Evolutionary conservation across 257 asterid genomes (phyloP), one percentile per base, ranked within the genome.

Genomic region (Lantana camara): DNA sequence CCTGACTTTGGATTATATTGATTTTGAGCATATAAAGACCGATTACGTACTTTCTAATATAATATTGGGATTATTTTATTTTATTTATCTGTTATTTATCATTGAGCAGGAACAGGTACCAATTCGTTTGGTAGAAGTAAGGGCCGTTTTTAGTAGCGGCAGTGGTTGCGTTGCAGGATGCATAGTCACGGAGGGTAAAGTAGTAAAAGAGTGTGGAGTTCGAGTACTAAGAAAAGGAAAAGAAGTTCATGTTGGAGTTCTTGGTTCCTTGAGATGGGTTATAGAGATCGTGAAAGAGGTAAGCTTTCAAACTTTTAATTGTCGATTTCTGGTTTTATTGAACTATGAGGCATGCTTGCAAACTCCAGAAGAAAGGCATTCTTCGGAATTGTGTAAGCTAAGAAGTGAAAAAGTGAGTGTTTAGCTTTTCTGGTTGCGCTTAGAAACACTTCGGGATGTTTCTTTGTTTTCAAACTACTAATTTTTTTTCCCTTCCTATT

Each of bases 131-230:
- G 99, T 96, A 30, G 95, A 86, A 66, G 93, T 94, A 60, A 89
- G 99, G 73, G 96, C 95, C 1, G 95, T 91, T 52, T 94, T 94
- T 78, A 90, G 86, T 74, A 94, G 98, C 53, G 99, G 99, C 72
- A 94, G 99, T 67, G 96, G 96, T 9, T 88, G 91, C 34, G 99
- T 85, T 69, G 99, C 99, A 68, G 99, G 99, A 52, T 90, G 99
- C 83, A 88, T 90, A 91, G 91, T 88, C 20, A 86, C 83, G 0
- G 98, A 94, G 67, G 99, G 99, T 37, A 94, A 90, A 80, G 64
- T 94, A 46, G 95, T 76, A 60, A 84, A 86, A 78, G 96, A 74
- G 56, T 90, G 88, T 73, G 99, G 99, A 46, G 71, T 94, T 66
- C 92, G 95, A 58, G 96, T 90, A 41, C 44, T 66, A 42, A 84